phyloP scores from a whole-genome alignment of 768 basidiomycete species.

The Lactarius tabidus region DNA sequence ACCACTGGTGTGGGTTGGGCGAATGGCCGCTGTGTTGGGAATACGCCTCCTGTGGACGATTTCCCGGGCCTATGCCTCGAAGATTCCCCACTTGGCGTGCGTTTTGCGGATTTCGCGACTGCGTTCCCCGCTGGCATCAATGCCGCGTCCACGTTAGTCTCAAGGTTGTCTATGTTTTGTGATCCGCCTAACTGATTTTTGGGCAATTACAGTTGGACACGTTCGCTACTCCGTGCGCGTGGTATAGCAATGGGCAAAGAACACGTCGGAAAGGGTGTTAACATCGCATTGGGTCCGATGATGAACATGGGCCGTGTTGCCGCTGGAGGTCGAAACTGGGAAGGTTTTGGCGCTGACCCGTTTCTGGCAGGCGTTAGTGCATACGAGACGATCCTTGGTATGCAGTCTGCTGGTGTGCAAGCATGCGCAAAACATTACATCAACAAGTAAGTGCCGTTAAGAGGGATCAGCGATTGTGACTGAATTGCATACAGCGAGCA shows the following conservation, averaged over 20 bases:
- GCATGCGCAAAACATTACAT: slow-evolving; percentile 84
- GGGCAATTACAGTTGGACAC: slow-evolving; percentile 55
- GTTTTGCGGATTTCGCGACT: slow-evolving; percentile 66
- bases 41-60: slow-evolving; percentile 48
- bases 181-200: background rate
- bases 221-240: slow-evolving; percentile 68
- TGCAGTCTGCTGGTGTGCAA: slow-evolving; percentile 77
- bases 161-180: background rate
- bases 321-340: slow-evolving; percentile 86
- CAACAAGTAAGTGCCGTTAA: slow-evolving; percentile 52
- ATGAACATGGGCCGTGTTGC: slow-evolving; percentile 84
- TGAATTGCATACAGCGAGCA: slow-evolving; percentile 49
- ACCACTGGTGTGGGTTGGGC: slow-evolving; percentile 44
- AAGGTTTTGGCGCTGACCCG: slow-evolving; percentile 92
- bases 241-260: slow-evolving; percentile 80
- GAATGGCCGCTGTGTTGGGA: slow-evolving; percentile 64
- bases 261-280: slow-evolving; percentile 77
- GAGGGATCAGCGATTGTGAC: background rate
- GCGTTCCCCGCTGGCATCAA: slow-evolving; percentile 85
- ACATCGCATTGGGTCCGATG: slow-evolving; percentile 75
- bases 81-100: slow-evolving; percentile 76
- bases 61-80: slow-evolving; percentile 74
- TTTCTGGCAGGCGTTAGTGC: slow-evolving; percentile 76
- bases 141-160: slow-evolving; percentile 68
- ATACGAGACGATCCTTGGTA: slow-evolving; percentile 77